Conservation (phyloP, 2,329 filamentous ascomycete genomes). For the Trichophyton verrucosum region DNA sequence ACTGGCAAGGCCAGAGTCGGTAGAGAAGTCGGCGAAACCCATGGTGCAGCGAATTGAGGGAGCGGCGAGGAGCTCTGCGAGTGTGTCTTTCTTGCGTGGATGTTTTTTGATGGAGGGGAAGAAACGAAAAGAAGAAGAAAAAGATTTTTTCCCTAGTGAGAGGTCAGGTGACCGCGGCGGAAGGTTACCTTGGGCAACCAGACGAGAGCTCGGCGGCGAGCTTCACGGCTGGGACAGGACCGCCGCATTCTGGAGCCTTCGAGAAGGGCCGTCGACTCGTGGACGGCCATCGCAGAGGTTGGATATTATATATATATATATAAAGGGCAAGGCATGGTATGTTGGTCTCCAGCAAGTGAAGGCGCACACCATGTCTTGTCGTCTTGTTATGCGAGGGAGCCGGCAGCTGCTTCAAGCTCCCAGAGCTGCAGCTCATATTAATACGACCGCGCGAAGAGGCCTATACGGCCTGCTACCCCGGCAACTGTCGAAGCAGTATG, state of each 20-base stretch:
- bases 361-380: neutral
- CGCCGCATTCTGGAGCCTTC: slow-evolving; percentile 24
- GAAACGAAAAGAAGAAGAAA: neutral
- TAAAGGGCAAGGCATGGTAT: neutral
- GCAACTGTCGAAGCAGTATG: neutral
- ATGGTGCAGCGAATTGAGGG: slow-evolving; percentile 30
- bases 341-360: neutral
- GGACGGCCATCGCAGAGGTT: slow-evolving; percentile 10
- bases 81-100: too few relatives aligned
- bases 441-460: neutral
- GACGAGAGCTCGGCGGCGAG: neutral
- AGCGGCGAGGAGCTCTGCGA: slow-evolving; percentile 15
- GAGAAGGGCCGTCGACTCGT: slow-evolving; percentile 17
- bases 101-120: neutral
- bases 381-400: neutral
- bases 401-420: neutral
- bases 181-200: neutral
- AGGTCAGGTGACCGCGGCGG: neutral
- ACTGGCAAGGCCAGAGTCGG: slow-evolving; percentile 50
- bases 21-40: slow-evolving; percentile 56
- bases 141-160: neutral
- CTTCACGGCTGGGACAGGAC: neutral
- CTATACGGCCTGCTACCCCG: neutral
- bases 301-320: neutral
- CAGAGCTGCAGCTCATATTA: neutral